Percentiles rank a stretch among this genome's conserved stretches.
These are phyloP conservation scores for Camelina sativa DNA, from an alignment of 345 rosid species.

Conservation along the genomic window DNA sequence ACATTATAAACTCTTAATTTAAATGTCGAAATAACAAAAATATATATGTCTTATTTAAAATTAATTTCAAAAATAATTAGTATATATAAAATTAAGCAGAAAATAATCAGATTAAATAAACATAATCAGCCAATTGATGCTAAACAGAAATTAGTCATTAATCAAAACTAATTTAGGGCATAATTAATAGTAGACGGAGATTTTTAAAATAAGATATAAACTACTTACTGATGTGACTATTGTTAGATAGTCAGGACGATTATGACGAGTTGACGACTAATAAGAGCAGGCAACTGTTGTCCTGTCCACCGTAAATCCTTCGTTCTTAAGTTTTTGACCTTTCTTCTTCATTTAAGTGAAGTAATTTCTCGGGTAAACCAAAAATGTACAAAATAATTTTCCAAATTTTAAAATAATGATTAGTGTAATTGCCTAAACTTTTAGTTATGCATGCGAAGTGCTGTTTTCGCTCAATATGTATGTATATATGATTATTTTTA, in stretches of 20 bases:
- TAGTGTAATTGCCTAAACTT: background rate
- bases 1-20: no score
- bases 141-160: no score
- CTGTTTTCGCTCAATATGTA: background rate
- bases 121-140: no score
- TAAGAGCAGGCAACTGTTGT: background rate
- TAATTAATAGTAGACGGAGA: no score
- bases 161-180: no score
- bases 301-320: background rate
- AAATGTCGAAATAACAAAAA: no score
- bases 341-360: background rate
- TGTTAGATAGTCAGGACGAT: background rate
- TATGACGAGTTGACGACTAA: background rate
- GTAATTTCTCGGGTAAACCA: background rate
- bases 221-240: background rate
- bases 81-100: no score
- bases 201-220: no score
- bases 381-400: background rate
- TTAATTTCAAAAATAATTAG: no score
- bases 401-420: background rate
- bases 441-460: constrained; percentile 13
- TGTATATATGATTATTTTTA: no score
- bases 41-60: no score
- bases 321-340: constrained; percentile 4
- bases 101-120: no score